Conservation (phyloP, 2,329 filamentous ascomycete genomes). For the Allantophomopsis lycopodina region DNA sequence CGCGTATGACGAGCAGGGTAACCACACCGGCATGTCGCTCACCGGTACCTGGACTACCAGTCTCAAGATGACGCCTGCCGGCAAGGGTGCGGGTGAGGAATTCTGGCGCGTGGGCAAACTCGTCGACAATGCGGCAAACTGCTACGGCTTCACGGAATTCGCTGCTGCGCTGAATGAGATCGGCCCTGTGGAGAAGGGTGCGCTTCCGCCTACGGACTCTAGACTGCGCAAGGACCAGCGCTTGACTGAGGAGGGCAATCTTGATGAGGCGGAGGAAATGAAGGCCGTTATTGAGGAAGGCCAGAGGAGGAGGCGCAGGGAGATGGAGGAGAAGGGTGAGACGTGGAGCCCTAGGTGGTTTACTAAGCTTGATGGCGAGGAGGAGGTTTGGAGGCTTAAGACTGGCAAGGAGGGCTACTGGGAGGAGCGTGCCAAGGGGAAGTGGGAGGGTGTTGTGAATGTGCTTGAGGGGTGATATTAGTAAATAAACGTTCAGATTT, state of each 20-base stretch:
- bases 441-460: conserved; percentile 40
- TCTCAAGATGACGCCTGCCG: conserved; percentile 52
- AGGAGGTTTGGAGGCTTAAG: conserved; percentile 65
- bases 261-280: conserved; percentile 71
- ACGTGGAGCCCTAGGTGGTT: conserved; percentile 76
- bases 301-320: conserved; percentile 61
- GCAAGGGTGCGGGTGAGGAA: conserved; percentile 44
- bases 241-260: conserved; percentile 64
- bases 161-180: conserved; percentile 80
- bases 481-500: too few relatives aligned
- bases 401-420: conserved; percentile 82
- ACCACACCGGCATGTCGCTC: conserved; percentile 52
- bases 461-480: too few relatives aligned
- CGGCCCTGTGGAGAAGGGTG: conserved; percentile 62
- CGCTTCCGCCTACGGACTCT: conserved; percentile 69
- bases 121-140: conserved; percentile 64
- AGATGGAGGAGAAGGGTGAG: conserved; percentile 63
- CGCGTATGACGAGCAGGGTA: conserved; percentile 52
- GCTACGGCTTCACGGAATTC: conserved; percentile 82
- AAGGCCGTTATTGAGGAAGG: conserved; percentile 79
- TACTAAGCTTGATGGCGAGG: conserved; percentile 47
- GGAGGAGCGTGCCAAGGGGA: conserved; percentile 63
- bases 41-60: conserved; percentile 74
- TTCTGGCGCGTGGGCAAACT: conserved; percentile 71
- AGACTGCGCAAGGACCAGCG: conserved; percentile 79